These are phyloP conservation scores for Anisodus tanguticus DNA, from an alignment of 257 asterid genomes.

Conservation along the genomic window DNA sequence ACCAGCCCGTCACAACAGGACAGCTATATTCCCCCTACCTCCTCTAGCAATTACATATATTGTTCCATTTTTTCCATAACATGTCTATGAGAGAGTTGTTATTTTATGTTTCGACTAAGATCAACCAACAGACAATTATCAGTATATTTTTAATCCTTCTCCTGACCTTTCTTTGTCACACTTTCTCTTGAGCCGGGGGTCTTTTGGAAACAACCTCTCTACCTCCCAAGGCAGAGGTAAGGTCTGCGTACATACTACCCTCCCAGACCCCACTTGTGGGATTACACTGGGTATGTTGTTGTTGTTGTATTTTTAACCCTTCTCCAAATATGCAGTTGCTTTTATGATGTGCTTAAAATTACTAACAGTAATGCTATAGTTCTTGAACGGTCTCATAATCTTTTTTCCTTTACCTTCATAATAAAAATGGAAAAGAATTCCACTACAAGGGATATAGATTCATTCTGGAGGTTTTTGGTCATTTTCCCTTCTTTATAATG, in stretches of 20 bases:
- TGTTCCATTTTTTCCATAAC: background rate
- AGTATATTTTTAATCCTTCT: no score
- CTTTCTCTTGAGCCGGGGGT: no score
- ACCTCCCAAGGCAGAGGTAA: no score
- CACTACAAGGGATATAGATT: background rate
- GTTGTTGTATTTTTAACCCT: background rate
- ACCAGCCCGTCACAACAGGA: no score
- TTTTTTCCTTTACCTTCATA: background rate
- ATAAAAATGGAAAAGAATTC: background rate
- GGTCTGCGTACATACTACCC: no score
- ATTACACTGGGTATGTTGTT: no score
- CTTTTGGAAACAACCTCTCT: no score
- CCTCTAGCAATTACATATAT: no score
- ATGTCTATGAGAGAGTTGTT: background rate
- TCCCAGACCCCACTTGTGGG: no score
- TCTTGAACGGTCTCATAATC: background rate
- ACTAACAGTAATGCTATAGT: background rate
- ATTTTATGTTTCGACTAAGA: background rate
- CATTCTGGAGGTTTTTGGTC: constrained; percentile 14
- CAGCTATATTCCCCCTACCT: no score
- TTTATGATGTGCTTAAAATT: background rate
- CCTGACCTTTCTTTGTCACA: no score
- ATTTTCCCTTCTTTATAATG: background rate
- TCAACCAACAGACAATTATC: background rate
- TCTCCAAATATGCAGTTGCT: background rate